Percentiles rank a stretch among this genome's conserved stretches.
Evolutionary conservation across 2,329 filamentous ascomycete species (phyloP).

Genomic region (Pseudogymnoascus sp.): DNA sequence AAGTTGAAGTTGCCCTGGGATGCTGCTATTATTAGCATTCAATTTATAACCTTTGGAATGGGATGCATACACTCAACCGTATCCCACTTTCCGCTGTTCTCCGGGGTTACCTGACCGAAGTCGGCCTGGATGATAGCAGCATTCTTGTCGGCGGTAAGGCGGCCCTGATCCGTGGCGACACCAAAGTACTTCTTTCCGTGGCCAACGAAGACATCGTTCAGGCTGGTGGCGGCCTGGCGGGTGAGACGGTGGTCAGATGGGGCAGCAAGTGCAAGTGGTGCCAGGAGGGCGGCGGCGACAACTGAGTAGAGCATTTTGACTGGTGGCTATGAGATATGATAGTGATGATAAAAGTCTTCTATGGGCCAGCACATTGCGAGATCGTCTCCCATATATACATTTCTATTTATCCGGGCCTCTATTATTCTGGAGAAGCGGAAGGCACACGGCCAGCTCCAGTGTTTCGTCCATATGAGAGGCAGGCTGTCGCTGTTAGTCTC

Average conservation of each 20-base stretch:
- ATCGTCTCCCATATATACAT: neutral
- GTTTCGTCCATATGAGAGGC: conserved; percentile 1
- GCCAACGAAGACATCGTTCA: conserved; percentile 49
- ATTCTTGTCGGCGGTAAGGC: conserved; percentile 40
- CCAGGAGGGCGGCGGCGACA: neutral
- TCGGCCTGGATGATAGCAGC: conserved; percentile 50
- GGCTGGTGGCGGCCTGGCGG: conserved; percentile 30
- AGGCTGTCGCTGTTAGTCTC: neutral
- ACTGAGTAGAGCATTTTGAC: neutral
- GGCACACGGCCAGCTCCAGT: neutral
- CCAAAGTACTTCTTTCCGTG: conserved; percentile 61
- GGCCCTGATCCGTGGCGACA: conserved; percentile 45
- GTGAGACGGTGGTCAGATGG: neutral
- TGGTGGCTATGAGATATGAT: neutral
- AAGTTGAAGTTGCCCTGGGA: conserved; percentile 46
- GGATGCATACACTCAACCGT: conserved; percentile 34
- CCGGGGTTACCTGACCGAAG: conserved; percentile 57
- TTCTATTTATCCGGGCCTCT: neutral
- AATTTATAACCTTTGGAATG: neutral
- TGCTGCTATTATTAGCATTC: conserved; percentile 12
- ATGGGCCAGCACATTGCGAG: neutral
- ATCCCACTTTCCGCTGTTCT: conserved; percentile 68
- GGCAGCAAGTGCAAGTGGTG: neutral
- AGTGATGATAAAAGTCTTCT: neutral
- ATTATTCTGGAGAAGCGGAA: neutral